Conservation (phyloP, 495 filamentous ascomycete genomes). For the Aspergillus funiculosus region DNA sequence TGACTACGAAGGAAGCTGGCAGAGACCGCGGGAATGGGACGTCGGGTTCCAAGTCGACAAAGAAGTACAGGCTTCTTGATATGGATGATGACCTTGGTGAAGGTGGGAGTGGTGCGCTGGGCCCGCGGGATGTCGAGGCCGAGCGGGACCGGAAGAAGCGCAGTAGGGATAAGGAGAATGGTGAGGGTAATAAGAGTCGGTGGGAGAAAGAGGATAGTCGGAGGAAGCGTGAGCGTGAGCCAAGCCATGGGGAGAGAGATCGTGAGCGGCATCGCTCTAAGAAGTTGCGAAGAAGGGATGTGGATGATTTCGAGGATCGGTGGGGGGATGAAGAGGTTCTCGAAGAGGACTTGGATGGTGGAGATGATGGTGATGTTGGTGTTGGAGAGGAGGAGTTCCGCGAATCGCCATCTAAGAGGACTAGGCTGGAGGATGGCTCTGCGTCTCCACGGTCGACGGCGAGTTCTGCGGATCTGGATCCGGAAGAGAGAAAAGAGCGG, state of each 20-base stretch:
- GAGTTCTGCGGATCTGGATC: conserved; percentile 50
- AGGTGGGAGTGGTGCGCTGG: conserved; percentile 29
- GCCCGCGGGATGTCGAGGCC: conserved; percentile 47
- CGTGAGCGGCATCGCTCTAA: conserved; percentile 47
- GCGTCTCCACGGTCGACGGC: conserved; percentile 40
- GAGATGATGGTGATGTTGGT: conserved; percentile 27
- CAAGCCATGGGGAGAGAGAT: no score
- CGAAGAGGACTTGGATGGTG: conserved; percentile 37
- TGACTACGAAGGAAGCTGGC: conserved; percentile 3
- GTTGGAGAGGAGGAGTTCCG: conserved; percentile 30
- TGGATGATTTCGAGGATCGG: conserved; percentile 61
- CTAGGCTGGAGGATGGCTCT: conserved; percentile 50
- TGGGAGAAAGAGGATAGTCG: conserved; percentile 33
- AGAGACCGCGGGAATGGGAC: conserved; percentile 15
- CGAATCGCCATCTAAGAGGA: conserved; percentile 54
- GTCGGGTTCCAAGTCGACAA: conserved; percentile 31
- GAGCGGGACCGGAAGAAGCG: conserved; percentile 38
- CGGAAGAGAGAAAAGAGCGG: conserved; percentile 50
- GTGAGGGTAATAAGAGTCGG: conserved; percentile 21
- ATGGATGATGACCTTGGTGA: conserved; percentile 67
- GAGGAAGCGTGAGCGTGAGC: conserved; percentile 31
- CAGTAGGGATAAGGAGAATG: conserved; percentile 29
- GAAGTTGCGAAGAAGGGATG: conserved; percentile 49
- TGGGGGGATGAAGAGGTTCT: conserved; percentile 72
- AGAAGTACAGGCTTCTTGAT: conserved; percentile 74